A percentile compares a stretch with the other conserved stretches of the same genome.
phyloP scores from a whole-genome alignment of 768 basidiomycete genomes.

The Termitomyces bulborhizus region DNA sequence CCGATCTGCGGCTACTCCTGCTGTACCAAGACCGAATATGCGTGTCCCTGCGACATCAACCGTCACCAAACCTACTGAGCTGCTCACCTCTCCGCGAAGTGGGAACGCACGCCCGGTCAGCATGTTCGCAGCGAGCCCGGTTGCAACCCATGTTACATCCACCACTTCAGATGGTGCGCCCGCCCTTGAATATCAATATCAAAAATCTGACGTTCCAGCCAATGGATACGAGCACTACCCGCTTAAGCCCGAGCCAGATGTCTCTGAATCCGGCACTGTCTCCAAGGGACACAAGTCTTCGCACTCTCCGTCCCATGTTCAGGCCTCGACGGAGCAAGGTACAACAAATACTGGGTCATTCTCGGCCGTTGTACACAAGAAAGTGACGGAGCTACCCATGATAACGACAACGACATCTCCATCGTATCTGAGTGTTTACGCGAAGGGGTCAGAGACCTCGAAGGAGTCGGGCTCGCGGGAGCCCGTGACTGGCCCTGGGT shows the following conservation, averaged over 20 bases:
- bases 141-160: conserved; percentile 32
- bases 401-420: conserved; percentile 14
- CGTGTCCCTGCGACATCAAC: neutral
- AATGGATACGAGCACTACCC: conserved; percentile 30
- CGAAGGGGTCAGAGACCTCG: conserved; percentile 27
- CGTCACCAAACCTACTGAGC: neutral
- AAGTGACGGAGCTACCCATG: conserved; percentile 35
- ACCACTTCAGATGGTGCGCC: conserved; percentile 30
- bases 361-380: conserved; percentile 53
- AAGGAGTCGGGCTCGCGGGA: neutral
- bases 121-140: conserved; percentile 34
- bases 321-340: conserved; percentile 8
- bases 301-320: conserved; percentile 18
- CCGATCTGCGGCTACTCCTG: neutral
- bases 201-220: conserved; percentile 11
- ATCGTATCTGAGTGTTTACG: conserved; percentile 11
- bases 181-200: conserved; percentile 21
- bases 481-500: conserved; percentile 33
- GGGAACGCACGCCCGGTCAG: conserved; percentile 23
- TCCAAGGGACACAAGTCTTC: conserved; percentile 17
- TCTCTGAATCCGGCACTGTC: conserved; percentile 21
- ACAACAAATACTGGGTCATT: conserved; percentile 26
- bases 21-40: neutral
- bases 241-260: conserved; percentile 25
- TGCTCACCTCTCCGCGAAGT: neutral